Percentiles rank a stretch among this genome's conserved stretches.
Evolutionary conservation across 306 rosid genomes (phyloP).

Genomic region (Vachellia collinsii): DNA sequence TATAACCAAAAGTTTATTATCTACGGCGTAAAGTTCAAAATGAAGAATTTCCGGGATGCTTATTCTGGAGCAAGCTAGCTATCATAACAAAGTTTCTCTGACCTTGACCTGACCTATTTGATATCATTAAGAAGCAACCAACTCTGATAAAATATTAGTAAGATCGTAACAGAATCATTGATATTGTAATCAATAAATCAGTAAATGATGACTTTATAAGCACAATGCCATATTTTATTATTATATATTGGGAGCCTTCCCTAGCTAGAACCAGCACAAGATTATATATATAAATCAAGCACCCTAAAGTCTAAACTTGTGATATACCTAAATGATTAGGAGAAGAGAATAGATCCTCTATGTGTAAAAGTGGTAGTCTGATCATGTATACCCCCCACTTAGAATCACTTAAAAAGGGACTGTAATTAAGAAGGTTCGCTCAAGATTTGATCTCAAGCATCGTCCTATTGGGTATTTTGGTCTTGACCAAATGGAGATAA

Average conservation of each 20-base stretch:
- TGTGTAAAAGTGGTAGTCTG: conserved; percentile 43
- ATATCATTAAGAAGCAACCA: conserved; percentile 2
- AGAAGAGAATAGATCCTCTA: conserved; percentile 53
- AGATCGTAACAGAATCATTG: conserved; percentile 5
- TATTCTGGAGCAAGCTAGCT: not conserved
- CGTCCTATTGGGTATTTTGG: conserved; percentile 22
- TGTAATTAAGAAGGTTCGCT: conserved; percentile 29
- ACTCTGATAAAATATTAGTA: not conserved
- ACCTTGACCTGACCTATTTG: conserved; percentile 11
- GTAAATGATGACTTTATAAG: conserved; percentile 1
- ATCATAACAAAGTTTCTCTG: not conserved
- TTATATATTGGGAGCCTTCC: conserved; percentile 2
- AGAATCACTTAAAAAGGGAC: conserved; percentile 43
- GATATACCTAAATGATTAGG: conserved; percentile 48
- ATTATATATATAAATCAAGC: not conserved
- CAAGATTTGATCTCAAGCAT: conserved; percentile 31
- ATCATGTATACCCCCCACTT: conserved; percentile 47
- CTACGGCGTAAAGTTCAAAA: not conserved
- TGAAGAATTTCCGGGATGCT: not conserved
- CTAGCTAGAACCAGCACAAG: not conserved
- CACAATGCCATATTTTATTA: conserved; percentile 4
- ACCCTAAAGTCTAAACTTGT: conserved; percentile 24
- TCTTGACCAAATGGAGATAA: conserved; percentile 30
- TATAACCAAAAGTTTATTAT: not conserved
- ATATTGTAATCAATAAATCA: not conserved